These are phyloP conservation scores for Chlamydomonas sphaeroides DNA, from an alignment of 139 green algal genomes.

Conservation along the genomic window DNA sequence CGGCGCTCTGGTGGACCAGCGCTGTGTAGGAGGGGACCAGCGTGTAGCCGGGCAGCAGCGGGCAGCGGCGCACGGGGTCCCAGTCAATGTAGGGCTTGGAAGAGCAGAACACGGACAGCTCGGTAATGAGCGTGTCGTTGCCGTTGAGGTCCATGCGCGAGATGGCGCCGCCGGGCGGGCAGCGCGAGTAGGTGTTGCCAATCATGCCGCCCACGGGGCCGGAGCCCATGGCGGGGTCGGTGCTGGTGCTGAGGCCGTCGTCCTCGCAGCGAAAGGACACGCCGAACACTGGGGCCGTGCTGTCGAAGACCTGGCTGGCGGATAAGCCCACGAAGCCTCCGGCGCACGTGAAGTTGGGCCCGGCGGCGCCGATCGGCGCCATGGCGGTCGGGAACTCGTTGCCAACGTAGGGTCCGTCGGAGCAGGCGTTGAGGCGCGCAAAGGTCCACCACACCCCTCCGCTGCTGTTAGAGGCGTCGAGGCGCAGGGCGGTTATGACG, in stretches of 20 bases:
- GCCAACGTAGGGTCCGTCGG: not conserved
- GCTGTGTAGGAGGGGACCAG: not conserved
- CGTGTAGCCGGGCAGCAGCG: not conserved
- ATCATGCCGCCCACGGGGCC: not conserved
- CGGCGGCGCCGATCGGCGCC: not conserved
- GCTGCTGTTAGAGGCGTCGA: not conserved
- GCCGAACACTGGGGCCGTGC: not conserved
- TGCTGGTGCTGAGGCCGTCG: not conserved
- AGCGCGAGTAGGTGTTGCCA: not conserved
- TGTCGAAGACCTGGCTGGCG: not conserved
- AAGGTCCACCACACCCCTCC: not conserved
- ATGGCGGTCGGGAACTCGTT: not conserved
- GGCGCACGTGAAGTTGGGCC: not conserved
- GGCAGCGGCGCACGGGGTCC: not conserved
- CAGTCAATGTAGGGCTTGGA: not conserved
- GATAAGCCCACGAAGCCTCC: not conserved
- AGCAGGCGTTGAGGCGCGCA: not conserved
- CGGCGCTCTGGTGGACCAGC: not conserved
- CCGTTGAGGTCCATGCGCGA: not conserved
- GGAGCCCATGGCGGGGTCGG: not conserved
- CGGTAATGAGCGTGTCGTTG: not conserved
- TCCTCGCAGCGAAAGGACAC: not conserved
- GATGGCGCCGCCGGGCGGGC: slow-evolving; percentile 2
- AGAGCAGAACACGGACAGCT: not conserved
- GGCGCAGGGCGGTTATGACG: not conserved